Base-by-base conservation (phyloP, 2,329 filamentous ascomycete species). In the Clarireedia homoeocarpa region DNA sequence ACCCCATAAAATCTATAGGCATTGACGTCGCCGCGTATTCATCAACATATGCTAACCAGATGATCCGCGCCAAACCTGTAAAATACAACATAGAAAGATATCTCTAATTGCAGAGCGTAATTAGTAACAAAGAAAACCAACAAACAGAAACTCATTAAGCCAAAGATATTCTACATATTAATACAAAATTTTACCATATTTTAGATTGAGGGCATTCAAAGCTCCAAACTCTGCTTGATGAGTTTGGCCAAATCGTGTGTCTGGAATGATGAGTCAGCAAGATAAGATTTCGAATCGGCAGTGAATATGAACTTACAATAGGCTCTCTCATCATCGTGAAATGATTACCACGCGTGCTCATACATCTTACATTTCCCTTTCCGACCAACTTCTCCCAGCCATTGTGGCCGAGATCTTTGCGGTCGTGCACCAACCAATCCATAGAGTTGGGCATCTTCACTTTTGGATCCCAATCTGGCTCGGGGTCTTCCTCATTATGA, bases 351-450 rank as follows among this genome's bases (percentile, higher is more conserved):
- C n/a, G 10, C 6, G 51, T 57, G 23, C 47, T 63, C 12, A 49
- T 39, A 27, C 53, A 60, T 12, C 26, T 51, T 12, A 62, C 55
- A 39, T 62, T 61, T 27, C 60, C 53, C 12, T 38, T 53, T 12
- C 61, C 60, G 9, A 64, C 55, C 24, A 64, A 48, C 30, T 50
- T 55, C 12, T 62, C 83, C 83, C 84, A 88, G 17, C 83, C 78
- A 68, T 88, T 87, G 58, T 83, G 77, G 2, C 79, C 78, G 66
- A 90, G 89, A 70, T 88, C 84, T 4, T 78, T 81, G 57, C 86
- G 77, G 74, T 89, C 85, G 68, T 89, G 82, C 3, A 89, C 76
- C 53, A 90, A 73, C 80, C 86, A 90, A 68, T 79, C 79, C 67
- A 78, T 85, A 6, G 52, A 56, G 20, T 61, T 62, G 70, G 77